Conservation (phyloP, 2,329 filamentous ascomycete genomes). For the Xylaria hypoxylon region DNA sequence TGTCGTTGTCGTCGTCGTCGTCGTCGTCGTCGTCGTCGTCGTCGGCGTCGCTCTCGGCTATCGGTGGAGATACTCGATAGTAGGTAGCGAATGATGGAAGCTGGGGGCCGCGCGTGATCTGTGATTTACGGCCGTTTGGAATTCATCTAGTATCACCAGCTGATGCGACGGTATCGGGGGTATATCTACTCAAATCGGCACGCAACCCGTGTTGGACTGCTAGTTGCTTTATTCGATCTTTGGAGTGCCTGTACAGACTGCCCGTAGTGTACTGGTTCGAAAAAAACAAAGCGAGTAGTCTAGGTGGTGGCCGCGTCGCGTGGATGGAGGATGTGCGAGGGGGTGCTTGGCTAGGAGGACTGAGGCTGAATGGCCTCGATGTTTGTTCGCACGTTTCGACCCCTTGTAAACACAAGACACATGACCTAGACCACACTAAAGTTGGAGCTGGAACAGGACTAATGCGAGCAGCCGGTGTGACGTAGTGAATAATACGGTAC, state of each 20-base stretch:
- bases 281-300: too few species aligned
- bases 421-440: conserved; percentile 30
- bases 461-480: conserved; percentile 23
- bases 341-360: neutral
- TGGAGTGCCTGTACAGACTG: neutral
- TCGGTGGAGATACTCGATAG: conserved; percentile 1
- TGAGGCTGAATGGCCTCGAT: neutral
- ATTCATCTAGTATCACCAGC: neutral
- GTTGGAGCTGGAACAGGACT: conserved; percentile 3
- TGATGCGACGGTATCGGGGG: conserved; percentile 8
- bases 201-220: neutral
- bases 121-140: neutral
- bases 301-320: too few species aligned
- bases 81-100: neutral
- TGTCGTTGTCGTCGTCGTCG: neutral
- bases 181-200: neutral
- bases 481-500: conserved; percentile 6
- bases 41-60: neutral
- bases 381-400: conserved; percentile 6
- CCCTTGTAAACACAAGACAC: conserved; percentile 12
- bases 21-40: neutral
- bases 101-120: conserved; percentile 13
- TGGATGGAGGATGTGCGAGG: neutral
- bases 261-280: too few species aligned
- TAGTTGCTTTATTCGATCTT: neutral